A percentile compares a stretch with the other conserved stretches of the same genome.
Evolutionary conservation across 306 rosid species (phyloP).

Genomic region (Geum urbanum): DNA sequence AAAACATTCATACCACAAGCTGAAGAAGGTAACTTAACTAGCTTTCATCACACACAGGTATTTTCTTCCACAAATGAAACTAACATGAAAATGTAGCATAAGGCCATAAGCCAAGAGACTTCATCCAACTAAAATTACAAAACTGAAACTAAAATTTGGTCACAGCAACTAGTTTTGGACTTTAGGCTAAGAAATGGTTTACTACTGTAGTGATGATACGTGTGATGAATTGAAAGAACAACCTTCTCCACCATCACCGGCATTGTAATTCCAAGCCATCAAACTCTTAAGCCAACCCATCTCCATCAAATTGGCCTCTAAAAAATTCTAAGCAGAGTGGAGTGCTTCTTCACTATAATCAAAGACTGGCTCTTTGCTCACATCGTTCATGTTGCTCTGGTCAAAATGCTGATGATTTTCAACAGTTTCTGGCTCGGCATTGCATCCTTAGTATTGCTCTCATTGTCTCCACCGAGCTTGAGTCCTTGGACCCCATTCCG

Average conservation of each 20-base stretch:
- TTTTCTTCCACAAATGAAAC: neutral
- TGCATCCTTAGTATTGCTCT: conserved; percentile 4
- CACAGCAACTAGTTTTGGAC: conserved; percentile 7
- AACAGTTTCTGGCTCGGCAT: neutral
- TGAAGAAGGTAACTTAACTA: neutral
- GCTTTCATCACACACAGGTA: neutral
- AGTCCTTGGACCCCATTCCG: too few species aligned
- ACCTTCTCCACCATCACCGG: conserved; percentile 13
- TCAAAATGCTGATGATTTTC: neutral
- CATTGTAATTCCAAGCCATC: conserved; percentile 18
- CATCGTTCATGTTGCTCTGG: conserved; percentile 2
- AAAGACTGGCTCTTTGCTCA: conserved; percentile 15
- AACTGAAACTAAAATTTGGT: neutral
- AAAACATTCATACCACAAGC: neutral
- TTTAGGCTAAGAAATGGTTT: neutral
- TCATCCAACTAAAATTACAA: neutral
- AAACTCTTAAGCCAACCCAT: conserved; percentile 21
- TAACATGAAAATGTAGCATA: conserved; percentile 3
- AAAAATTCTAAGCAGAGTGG: neutral
- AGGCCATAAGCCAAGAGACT: neutral
- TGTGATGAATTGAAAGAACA: conserved; percentile 11
- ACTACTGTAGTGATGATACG: neutral
- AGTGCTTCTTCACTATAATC: conserved; percentile 12
- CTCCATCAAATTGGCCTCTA: conserved; percentile 7
- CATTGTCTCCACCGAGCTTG: too few species aligned